Conservation (phyloP, 2,329 filamentous ascomycete genomes). For the Diaporthe eres region DNA sequence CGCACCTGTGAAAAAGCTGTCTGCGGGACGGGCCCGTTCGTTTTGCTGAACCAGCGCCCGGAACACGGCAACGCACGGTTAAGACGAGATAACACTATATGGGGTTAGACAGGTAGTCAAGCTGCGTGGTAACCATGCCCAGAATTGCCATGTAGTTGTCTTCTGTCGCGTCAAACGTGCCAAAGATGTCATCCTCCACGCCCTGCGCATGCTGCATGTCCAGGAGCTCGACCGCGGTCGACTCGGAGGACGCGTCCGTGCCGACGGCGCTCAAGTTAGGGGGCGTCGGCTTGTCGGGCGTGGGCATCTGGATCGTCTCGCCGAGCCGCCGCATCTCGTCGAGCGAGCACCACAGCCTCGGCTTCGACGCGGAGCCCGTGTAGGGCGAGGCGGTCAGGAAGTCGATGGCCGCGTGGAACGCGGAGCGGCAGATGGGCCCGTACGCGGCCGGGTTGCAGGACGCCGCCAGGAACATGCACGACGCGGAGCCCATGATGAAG, state of each 20-base stretch:
- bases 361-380: neutral
- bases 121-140: neutral
- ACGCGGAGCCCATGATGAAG: slow-evolving; percentile 3
- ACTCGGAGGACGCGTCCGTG: slow-evolving; percentile 7
- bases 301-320: slow-evolving; percentile 12
- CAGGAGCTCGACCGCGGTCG: neutral
- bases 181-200: slow-evolving; percentile 14
- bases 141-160: slow-evolving; percentile 18
- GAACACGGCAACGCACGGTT: neutral
- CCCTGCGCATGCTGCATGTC: neutral
- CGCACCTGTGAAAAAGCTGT: neutral
- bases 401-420: slow-evolving; percentile 8
- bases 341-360: slow-evolving; percentile 2
- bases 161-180: slow-evolving; percentile 7
- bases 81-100: neutral
- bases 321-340: slow-evolving; percentile 17
- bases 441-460: neutral
- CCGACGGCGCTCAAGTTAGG: neutral
- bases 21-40: neutral
- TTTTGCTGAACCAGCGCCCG: neutral
- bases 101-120: slow-evolving; percentile 14
- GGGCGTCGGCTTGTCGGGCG: slow-evolving; percentile 12
- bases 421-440: slow-evolving; percentile 2
- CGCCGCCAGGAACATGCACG: slow-evolving; percentile 10
- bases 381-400: neutral